These are phyloP conservation scores for Penicillium samsonianum DNA, from an alignment of 495 filamentous ascomycete genomes.

Conservation along the genomic window DNA sequence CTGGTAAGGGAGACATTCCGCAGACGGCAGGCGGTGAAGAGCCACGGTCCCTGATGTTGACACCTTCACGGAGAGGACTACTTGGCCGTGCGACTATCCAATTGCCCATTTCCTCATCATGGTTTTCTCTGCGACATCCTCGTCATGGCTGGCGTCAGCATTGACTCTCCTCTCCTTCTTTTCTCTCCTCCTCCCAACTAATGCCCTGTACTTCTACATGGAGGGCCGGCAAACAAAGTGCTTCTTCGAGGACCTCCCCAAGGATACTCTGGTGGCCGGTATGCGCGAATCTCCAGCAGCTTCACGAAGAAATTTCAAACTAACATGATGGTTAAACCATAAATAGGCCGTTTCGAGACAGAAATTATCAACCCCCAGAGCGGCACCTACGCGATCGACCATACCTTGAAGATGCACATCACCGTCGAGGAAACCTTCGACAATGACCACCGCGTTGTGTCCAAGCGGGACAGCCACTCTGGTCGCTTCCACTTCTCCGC, in stretches of 20 bases:
- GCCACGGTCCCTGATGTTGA: conserved; percentile 19
- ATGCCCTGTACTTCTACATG: conserved; percentile 94
- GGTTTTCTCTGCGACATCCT: conserved; percentile 35
- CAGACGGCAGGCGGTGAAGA: conserved; percentile 28
- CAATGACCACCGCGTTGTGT: conserved; percentile 94
- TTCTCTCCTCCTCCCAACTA: conserved; percentile 58
- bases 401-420: conserved; percentile 77
- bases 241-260: conserved; percentile 98
- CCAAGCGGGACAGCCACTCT: conserved; percentile 69
- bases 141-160: conserved; percentile 44
- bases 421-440: conserved; percentile 96
- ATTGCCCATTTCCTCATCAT: conserved; percentile 29
- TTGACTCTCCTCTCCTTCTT: conserved; percentile 42
- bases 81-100: conserved; percentile 14
- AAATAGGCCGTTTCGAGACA: conserved; percentile 75
- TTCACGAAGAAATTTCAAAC: neutral
- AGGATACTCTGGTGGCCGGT: conserved; percentile 96
- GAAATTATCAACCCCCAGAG: conserved; percentile 70
- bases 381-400: conserved; percentile 65
- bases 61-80: conserved; percentile 21
- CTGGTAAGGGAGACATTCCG: conserved; percentile 20
- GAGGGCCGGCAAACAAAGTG: conserved; percentile 72
- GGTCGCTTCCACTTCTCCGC: conserved; percentile 97
- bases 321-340: neutral
- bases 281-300: conserved; percentile 24